Conservation (phyloP, 805 yeast genomes). For the Wickerhamomyces kurtzmanii region DNA sequence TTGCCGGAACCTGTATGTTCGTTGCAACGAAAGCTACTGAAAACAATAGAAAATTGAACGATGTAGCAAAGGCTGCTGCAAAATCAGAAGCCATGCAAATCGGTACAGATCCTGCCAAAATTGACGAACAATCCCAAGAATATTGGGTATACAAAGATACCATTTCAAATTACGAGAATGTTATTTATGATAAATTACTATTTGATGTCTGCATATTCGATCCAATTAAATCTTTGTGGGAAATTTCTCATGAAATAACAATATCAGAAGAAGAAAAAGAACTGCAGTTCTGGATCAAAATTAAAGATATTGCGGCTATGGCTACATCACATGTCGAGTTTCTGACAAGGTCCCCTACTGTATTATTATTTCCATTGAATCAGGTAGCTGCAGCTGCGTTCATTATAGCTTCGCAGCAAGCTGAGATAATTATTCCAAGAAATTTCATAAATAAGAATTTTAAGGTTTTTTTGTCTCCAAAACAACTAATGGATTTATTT, state of each 20-base stretch:
- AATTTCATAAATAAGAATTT: no score
- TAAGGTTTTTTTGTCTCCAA: no score
- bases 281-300: conserved; percentile 2
- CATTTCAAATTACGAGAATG: conserved; percentile 7
- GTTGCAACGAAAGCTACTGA: no score
- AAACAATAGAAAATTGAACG: no score
- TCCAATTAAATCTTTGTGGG: conserved; percentile 6
- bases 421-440: no score
- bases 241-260: not conserved
- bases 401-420: not conserved
- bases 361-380: conserved; percentile 6
- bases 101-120: no score
- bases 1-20: no score
- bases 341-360: conserved; percentile 7
- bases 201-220: conserved; percentile 12
- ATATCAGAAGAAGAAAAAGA: conserved; percentile 2
- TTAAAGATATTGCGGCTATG: not conserved
- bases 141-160: conserved; percentile 9
- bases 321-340: conserved; percentile 2
- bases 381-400: conserved; percentile 5
- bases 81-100: no score
- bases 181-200: conserved; percentile 13
- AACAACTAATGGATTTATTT: no score
- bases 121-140: not conserved
- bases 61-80: no score